Evolutionary conservation across 352 stramenopile species (phyloP), one percentile per base, ranked within the genome.

Genomic region (Saprolegnia parasitica): DNA sequence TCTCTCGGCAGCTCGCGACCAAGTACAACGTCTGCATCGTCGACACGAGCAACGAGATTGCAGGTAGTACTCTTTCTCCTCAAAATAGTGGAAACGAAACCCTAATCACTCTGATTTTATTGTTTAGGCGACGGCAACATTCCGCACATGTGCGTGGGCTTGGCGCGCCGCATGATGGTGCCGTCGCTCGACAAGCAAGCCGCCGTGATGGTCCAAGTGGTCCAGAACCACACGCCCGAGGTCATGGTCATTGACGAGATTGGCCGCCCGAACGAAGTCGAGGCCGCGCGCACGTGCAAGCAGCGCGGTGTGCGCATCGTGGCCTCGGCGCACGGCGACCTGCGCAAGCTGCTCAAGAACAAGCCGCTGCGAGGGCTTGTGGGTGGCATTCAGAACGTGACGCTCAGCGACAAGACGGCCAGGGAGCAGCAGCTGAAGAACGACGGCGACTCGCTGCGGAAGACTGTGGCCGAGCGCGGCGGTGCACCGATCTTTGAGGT

Each of bases 1-100:
- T 91, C 18, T 81, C 86, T 9, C 72, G 84, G 3, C 81, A 76
- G 24, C 72, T 97, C n/a, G 78, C 87, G 0, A 67, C 81, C 15
- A 77, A 75, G 46, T 74, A 86, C 75, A 95, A 93, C 65, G 81
- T 95, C 13, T 80, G 84, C 21, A 90, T 96, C 46, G 86, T 97
- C 26, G 90, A 97, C 76, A 96, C 89, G 26, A 93, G 78, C n/a
- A 96, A 96, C 75, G 88, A 96, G 73, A 97, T 97, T 72, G 86
- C 78, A 11, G 88, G 90, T n/a, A 26, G 24, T 5, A 64, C 16
- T 35, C 24, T 10, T 63, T 23, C 8, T 16, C 20, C 6, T 13
- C 21, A 18, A 13, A 57, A 0, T 40, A 23, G n/a, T 62, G 6
- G 18, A n/a, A 1, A 24, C 2, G 6, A 5, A 6, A 50, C 18